Conservation (phyloP, 2,329 filamentous ascomycete species). For the Sclerotinia glacialis region DNA sequence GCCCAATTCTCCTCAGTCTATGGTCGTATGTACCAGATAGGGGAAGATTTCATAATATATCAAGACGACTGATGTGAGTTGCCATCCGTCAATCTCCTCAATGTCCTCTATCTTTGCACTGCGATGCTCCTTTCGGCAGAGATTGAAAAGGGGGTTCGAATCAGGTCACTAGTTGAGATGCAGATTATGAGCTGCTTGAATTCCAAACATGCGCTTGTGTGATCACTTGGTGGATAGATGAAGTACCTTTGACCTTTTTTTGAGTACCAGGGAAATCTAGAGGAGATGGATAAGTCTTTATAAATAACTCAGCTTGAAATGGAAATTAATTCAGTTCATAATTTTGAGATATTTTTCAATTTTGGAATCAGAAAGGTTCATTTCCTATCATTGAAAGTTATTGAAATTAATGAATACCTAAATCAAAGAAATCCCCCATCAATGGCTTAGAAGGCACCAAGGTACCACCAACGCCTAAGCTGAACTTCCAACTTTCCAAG, state of each 20-base stretch:
- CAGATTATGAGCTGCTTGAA: not conserved
- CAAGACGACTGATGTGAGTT: not conserved
- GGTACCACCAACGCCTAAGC: not conserved
- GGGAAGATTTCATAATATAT: accelerated
- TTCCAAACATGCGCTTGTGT: not conserved
- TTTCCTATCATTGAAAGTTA: not conserved
- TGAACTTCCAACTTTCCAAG: constrained; percentile 17
- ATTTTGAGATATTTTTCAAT: not conserved
- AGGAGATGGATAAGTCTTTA: not conserved
- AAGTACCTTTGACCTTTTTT: too few species aligned
- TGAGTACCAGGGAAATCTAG: not conserved
- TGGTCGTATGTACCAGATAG: not conserved
- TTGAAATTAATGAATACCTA: not conserved
- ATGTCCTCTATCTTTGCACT: not conserved
- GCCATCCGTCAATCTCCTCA: too few species aligned
- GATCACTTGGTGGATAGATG: not conserved
- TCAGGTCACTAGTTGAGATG: not conserved
- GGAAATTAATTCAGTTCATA: not conserved
- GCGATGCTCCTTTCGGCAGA: not conserved
- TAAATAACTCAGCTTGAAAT: not conserved
- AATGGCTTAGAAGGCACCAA: not conserved
- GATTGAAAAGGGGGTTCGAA: not conserved
- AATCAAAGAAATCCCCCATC: not conserved
- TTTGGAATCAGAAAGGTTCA: not conserved
- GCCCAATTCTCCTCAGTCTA: constrained; percentile 11